These are phyloP conservation scores for Vanrija humicola DNA, from an alignment of 1,284 basidiomycete species.

Conservation along the genomic window DNA sequence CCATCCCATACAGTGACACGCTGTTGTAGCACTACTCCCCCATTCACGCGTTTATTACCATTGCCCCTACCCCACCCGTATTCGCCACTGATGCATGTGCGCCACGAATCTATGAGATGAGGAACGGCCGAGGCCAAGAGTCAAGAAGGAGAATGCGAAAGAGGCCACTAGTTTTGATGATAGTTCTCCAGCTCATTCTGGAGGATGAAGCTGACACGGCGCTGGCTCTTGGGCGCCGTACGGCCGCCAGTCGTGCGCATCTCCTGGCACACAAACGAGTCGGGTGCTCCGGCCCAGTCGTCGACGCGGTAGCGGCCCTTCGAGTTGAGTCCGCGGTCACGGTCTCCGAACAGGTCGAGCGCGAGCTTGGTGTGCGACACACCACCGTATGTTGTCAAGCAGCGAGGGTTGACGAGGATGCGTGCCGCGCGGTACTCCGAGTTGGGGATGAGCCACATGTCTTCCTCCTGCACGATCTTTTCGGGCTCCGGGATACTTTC, in stretches of 20 bases:
- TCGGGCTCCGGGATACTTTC: slow-evolving; percentile 50
- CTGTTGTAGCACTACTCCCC: too few relatives aligned
- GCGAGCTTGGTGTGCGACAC: slow-evolving; percentile 90
- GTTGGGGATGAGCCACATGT: slow-evolving; percentile 70
- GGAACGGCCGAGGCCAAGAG: too few relatives aligned
- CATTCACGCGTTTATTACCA: too few relatives aligned
- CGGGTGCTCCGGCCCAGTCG: slow-evolving; percentile 89
- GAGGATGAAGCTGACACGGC: slow-evolving; percentile 78
- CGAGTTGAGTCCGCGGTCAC: slow-evolving; percentile 40
- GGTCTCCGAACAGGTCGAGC: slow-evolving; percentile 78
- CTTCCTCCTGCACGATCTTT: slow-evolving; percentile 42
- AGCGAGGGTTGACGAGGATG: slow-evolving; percentile 88
- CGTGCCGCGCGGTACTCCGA: slow-evolving; percentile 77
- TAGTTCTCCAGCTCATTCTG: slow-evolving; percentile 52
- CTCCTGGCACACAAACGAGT: slow-evolving; percentile 94
- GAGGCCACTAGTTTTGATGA: too few relatives aligned
- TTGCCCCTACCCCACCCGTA: too few relatives aligned
- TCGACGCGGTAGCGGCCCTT: slow-evolving; percentile 73
- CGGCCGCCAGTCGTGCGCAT: slow-evolving; percentile 88
- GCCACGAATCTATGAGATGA: too few relatives aligned
- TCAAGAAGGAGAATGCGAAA: too few relatives aligned
- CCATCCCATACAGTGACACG: too few relatives aligned
- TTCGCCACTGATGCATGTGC: too few relatives aligned
- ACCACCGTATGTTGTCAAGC: slow-evolving; percentile 92
- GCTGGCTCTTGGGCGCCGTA: slow-evolving; percentile 82